Evolutionary conservation across 2,329 filamentous ascomycete genomes (phyloP), one percentile per base, ranked within the genome.

Genomic region (Stachybotrys chlorohalonatus): DNA sequence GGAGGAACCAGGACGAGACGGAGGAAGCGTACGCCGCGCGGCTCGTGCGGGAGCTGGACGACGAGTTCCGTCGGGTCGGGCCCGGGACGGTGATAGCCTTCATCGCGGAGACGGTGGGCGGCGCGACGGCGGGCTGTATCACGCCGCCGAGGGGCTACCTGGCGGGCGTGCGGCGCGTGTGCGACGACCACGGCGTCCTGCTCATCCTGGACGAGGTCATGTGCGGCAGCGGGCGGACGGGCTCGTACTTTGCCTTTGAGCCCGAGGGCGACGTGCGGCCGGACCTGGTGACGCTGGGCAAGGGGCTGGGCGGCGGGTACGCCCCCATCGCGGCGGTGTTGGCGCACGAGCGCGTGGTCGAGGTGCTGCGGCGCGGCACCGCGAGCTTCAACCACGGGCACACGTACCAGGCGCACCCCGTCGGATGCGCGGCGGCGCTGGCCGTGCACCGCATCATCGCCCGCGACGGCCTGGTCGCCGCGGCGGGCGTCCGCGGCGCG

Each of bases 131-230:
- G 0, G 89, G 87, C 0, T 90, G 85, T 61, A 83, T 89, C 1
- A 78, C 84, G 1, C 74, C 85, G 0, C 76, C 85, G 0, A 71
- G 75, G 0, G 87, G 87, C 0, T 94, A 94, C 60, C 82, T 92
- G 52, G 70, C 75, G 52, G 86, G 85, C 1, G 82, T 93, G 68
- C 80, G 80, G 62, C 71, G 73, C 2, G 73, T 94, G 1, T 94
- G 89, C 65, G 78, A 86, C 53, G 82, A 81, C 57, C 76, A 93
- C 63, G 88, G 86, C 0, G 83, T 85, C 0, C 77, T 94, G 0
- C 74, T 94, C n/a, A 85, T 93, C 49, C 70, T 93, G 0, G 90
- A 94, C 62, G 89, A 93, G 52, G 78, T 90, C 49, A 89, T 91
- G 86, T 85, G 81, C 51, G 85, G 85, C 2, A 79, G 80, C 67